Evolutionary conservation across 164 flowering plant species (phyloP).

Genomic region (Euptelea pleiosperma): DNA sequence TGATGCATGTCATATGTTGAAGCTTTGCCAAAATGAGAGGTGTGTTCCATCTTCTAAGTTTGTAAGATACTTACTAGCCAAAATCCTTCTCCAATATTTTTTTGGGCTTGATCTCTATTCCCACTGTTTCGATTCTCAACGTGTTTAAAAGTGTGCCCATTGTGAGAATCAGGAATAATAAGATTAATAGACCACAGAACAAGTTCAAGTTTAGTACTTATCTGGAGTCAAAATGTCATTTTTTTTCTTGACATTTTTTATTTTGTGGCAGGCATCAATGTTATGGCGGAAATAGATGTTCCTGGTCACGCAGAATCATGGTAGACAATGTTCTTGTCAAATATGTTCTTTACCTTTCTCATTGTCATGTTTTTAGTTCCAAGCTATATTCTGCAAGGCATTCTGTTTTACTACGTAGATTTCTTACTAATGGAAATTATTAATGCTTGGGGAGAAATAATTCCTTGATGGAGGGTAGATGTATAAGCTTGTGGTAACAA

Average conservation of each 20-base stretch:
- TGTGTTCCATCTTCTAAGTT: slow-evolving; percentile 24
- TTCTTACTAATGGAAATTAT: background rate
- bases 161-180: background rate
- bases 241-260: slow-evolving; percentile 8
- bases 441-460: background rate
- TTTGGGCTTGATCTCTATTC: background rate
- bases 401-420: background rate
- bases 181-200: background rate
- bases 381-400: too few species aligned
- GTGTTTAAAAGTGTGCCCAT: background rate
- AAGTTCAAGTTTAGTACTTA: background rate
- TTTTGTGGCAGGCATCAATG: slow-evolving; percentile 67
- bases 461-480: too few species aligned
- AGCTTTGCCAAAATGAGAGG: slow-evolving; percentile 93
- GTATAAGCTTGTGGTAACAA: too few species aligned
- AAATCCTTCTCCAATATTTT: background rate
- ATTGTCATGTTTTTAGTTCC: background rate
- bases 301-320: slow-evolving; percentile 99
- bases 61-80: background rate
- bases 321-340: slow-evolving; percentile 30
- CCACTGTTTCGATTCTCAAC: background rate
- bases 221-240: background rate
- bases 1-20: slow-evolving; percentile 21
- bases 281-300: slow-evolving; percentile 93
- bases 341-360: background rate